Evolutionary conservation across 2,329 filamentous ascomycete genomes (phyloP).

Genomic region (Westerdykella aurantiaca): DNA sequence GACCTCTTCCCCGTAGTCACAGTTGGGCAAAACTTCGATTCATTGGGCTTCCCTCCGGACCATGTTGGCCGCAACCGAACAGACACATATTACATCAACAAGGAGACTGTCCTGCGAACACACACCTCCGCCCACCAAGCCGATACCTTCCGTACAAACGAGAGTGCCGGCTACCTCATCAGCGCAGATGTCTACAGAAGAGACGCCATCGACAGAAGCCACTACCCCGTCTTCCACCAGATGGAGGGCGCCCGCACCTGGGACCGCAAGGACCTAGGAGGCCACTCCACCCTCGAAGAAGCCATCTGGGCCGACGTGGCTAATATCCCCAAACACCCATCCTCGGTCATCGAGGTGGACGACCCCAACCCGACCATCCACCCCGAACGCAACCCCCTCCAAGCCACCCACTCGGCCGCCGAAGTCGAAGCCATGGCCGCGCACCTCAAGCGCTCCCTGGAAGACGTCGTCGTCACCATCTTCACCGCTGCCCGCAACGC

Average conservation of each 20-base stretch:
- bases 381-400: conserved; percentile 74
- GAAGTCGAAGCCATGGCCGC: conserved; percentile 78
- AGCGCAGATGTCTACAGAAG: conserved; percentile 91
- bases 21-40: conserved; percentile 88
- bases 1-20: conserved; percentile 77
- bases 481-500: conserved; percentile 70
- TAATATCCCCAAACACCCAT: conserved; percentile 62
- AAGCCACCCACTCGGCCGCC: conserved; percentile 64
- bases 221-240: conserved; percentile 97
- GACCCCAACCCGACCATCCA: conserved; percentile 78
- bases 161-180: conserved; percentile 77
- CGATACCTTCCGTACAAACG: conserved; percentile 67
- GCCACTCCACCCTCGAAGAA: conserved; percentile 46
- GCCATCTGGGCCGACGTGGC: conserved; percentile 66
- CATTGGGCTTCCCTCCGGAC: conserved; percentile 81
- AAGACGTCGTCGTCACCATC: conserved; percentile 83
- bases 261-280: conserved; percentile 56
- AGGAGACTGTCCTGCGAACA: conserved; percentile 75
- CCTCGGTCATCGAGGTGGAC: conserved; percentile 65
- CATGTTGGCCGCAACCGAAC: conserved; percentile 82
- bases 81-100: conserved; percentile 94
- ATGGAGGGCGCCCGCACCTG: conserved; percentile 94
- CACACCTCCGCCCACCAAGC: conserved; percentile 94
- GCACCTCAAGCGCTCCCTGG: conserved; percentile 83
- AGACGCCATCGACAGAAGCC: conserved; percentile 89